phyloP scores from a whole-genome alignment of 768 basidiomycete genomes.

The Mycena amicta region DNA sequence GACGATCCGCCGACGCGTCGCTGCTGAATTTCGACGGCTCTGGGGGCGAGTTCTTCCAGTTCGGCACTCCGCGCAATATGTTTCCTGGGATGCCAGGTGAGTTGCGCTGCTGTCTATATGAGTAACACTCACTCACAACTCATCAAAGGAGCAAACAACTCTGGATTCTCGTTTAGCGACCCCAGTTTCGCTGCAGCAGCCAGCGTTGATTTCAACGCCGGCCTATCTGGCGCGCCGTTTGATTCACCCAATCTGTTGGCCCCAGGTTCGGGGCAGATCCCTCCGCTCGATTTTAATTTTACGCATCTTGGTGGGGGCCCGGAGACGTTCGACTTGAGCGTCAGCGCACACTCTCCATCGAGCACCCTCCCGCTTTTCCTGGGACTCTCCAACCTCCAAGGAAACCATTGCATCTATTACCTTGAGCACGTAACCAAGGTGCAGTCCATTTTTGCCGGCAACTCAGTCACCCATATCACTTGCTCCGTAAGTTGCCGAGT shows the following conservation, averaged over 20 bases:
- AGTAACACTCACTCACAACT: too few relatives aligned
- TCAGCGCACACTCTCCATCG: constrained; percentile 30
- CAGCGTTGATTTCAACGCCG: constrained; percentile 7
- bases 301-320: constrained; percentile 37
- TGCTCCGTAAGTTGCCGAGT: constrained; percentile 64
- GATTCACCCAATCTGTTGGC: constrained; percentile 24
- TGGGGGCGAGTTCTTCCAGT: constrained; percentile 20
- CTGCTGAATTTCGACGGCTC: constrained; percentile 24
- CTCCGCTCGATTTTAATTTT: constrained; percentile 32
- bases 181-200: constrained; percentile 30
- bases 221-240: background rate
- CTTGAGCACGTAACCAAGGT: constrained; percentile 70
- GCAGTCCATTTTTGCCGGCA: constrained; percentile 67
- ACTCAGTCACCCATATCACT: constrained; percentile 62
- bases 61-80: constrained; percentile 28
- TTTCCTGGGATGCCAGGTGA: too few relatives aligned
- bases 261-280: constrained; percentile 25
- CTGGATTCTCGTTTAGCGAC: constrained; percentile 39
- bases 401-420: constrained; percentile 71
- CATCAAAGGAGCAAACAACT: too few relatives aligned
- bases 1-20: constrained; percentile 34
- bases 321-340: constrained; percentile 36
- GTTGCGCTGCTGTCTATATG: too few relatives aligned
- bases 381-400: constrained; percentile 47
- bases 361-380: constrained; percentile 31